These are phyloP conservation scores for Dispira simplex DNA, from an alignment of 192 early-diverging fungal genomes.

Conservation along the genomic window DNA sequence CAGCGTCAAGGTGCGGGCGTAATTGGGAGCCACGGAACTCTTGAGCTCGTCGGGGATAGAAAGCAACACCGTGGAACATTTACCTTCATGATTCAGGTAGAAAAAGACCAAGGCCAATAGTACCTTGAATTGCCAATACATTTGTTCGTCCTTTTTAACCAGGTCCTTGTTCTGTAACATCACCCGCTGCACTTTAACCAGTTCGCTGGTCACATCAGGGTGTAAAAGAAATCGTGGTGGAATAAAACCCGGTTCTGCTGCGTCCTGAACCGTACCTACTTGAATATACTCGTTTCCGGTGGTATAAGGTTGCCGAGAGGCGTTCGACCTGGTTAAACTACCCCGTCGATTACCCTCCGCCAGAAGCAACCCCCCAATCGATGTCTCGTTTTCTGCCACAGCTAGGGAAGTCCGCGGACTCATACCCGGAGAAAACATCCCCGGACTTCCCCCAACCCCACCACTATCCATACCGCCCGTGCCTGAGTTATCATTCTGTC, in stretches of 20 bases:
- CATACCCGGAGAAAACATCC: neutral
- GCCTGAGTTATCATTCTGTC: neutral
- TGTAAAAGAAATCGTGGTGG: neutral
- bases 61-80: slow-evolving; percentile 19
- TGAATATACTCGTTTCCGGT: neutral
- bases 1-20: neutral
- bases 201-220: neutral
- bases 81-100: slow-evolving; percentile 28
- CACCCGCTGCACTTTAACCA: neutral
- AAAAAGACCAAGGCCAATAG: slow-evolving; percentile 43
- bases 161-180: neutral
- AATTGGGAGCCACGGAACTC: slow-evolving; percentile 18
- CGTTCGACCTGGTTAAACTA: neutral
- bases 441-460: neutral
- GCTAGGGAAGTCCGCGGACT: neutral
- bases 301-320: neutral
- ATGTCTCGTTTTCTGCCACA: neutral
- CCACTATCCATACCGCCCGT: neutral
- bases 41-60: slow-evolving; percentile 20
- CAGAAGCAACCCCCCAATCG: neutral
- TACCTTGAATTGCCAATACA: slow-evolving; percentile 17
- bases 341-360: neutral
- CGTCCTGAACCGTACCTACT: neutral
- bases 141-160: neutral
- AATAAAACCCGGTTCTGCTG: neutral